A percentile compares a stretch with the other conserved stretches of the same genome.
phyloP scores from a whole-genome alignment of 164 flowering plant genomes.

The Vitis rotundifolia region DNA sequence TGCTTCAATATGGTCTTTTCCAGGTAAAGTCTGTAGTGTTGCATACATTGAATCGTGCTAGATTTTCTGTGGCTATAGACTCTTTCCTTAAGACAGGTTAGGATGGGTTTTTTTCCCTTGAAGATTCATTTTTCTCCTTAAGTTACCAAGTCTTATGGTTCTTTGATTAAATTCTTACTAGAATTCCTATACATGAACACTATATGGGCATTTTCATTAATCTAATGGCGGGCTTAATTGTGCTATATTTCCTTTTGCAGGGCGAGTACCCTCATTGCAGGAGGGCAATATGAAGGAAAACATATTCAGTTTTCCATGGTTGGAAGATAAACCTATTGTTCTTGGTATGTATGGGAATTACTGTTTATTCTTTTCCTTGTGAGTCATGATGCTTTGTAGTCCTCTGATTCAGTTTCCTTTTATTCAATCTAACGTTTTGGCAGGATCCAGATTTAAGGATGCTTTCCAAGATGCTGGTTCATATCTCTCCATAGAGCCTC shows the following conservation, averaged over 20 bases:
- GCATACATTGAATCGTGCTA: slow-evolving; percentile 85
- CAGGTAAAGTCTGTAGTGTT: slow-evolving; percentile 93
- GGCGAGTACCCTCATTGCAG: slow-evolving; percentile 78
- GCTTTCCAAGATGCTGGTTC: slow-evolving; percentile 91
- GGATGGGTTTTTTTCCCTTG: background rate
- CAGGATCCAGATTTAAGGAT: slow-evolving; percentile 91
- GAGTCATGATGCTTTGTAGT: background rate
- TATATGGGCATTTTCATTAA: background rate
- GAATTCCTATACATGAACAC: background rate
- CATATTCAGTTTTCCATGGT: slow-evolving; percentile 77
- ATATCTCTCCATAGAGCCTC: slow-evolving; percentile 71
- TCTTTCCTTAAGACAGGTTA: slow-evolving; percentile 93
- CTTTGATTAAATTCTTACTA: background rate
- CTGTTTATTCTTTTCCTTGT: background rate
- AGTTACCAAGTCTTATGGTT: background rate
- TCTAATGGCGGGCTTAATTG: background rate
- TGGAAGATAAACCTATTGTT: slow-evolving; percentile 67
- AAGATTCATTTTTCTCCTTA: background rate
- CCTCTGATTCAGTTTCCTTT: slow-evolving; percentile 1
- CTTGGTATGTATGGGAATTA: slow-evolving; percentile 48
- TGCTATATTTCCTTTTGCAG: slow-evolving; percentile 40
- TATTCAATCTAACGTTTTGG: slow-evolving; percentile 15
- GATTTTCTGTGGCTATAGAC: slow-evolving; percentile 91
- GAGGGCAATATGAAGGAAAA: slow-evolving; percentile 83
- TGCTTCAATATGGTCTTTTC: background rate